Base-by-base conservation (phyloP, 106 monocot genomes). In the Vanilla planifolia region DNA sequence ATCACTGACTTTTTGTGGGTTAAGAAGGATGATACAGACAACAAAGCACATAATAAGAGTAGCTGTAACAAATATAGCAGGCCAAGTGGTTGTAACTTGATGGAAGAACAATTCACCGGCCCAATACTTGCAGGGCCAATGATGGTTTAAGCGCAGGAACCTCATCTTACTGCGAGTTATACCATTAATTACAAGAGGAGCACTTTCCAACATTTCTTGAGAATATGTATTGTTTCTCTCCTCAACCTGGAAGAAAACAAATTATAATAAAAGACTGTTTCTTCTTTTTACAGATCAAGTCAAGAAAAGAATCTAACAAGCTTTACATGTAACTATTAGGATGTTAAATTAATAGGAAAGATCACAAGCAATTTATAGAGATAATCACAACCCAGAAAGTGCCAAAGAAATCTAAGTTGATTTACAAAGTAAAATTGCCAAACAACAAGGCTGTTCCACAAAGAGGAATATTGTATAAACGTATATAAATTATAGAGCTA, bases 11-110 rank as follows among this genome's bases (percentile, higher is more conserved):
- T 73, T 75, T 15, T 69, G 75, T 13, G 95, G 89, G 24, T 89
- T 85, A 51, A 86, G 41, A 32, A 95, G 52, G 15, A 62, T 73
- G 23, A 81, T 50, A 67, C 89, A 95, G 13, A 84, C 67, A n/a
- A 73, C 65, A 23, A 86, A 71, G 59, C 95, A 95, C 64, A 86
- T 48, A 1, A 77, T 55, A 60, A 79, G 55, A 52, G 53, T 67
- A 33, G 73, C 73, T 66, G 79, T 57, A 13, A 72, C 59, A 58
- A 84, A 55, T 24, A 82, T 15, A 22, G 60, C 68, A 41, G 74
- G 34, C 3, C 76, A 71, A 7, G 65, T 66, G 6, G 62, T 77
- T 21, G 60, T 61, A 19, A 68, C 10, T 35, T 48, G 62, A n/a
- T 42, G 10, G 2, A 79, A 44, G 9, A 63, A 71, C 40, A 46